Percentiles rank a stretch among this genome's conserved stretches.
Conservation (phyloP, 495 filamentous ascomycete genomes). For the Aspergillus ostianus region DNA sequence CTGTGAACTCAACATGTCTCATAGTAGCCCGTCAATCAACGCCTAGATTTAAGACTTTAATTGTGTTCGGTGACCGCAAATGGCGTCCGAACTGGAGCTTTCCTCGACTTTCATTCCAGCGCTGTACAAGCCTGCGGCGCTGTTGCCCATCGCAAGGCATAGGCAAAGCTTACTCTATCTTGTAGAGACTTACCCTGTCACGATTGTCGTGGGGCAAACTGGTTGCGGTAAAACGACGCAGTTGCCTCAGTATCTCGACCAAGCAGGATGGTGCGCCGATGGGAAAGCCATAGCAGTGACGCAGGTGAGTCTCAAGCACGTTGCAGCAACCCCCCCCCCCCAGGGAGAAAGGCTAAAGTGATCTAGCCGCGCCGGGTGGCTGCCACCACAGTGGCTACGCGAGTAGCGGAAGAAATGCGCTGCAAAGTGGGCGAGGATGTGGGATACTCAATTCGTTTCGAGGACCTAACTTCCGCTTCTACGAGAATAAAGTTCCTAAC, state of each 20-base stretch:
- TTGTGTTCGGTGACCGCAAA: slow-evolving; percentile 10
- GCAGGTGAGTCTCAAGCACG: slow-evolving; percentile 59
- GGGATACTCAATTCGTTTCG: slow-evolving; percentile 95
- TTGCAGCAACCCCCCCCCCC: neutral
- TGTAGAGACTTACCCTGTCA: slow-evolving; percentile 73
- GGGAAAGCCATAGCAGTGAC: slow-evolving; percentile 84
- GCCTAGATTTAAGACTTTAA: neutral
- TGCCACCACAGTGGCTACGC: slow-evolving; percentile 83
- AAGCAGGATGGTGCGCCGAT: slow-evolving; percentile 85
- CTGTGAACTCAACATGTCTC: neutral
- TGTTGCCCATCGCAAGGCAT: slow-evolving; percentile 77
- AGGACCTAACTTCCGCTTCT: slow-evolving; percentile 83
- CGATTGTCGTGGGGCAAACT: slow-evolving; percentile 86
- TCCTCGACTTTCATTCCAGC: slow-evolving; percentile 68
- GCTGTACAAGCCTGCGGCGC: slow-evolving; percentile 71
- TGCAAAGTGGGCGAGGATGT: slow-evolving; percentile 92
- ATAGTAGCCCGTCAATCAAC: neutral
- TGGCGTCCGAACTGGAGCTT: slow-evolving; percentile 54
- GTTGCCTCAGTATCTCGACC: slow-evolving; percentile 81
- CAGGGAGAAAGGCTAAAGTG: slow-evolving; percentile 7
- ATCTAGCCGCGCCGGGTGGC: slow-evolving; percentile 83
- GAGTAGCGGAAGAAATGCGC: slow-evolving; percentile 92
- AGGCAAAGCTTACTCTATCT: slow-evolving; percentile 71
- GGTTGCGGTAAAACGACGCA: slow-evolving; percentile 90
- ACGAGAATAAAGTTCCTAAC: slow-evolving; percentile 96